Conservation (phyloP, 305 asterid species). For the Fraxinus paxiana region DNA sequence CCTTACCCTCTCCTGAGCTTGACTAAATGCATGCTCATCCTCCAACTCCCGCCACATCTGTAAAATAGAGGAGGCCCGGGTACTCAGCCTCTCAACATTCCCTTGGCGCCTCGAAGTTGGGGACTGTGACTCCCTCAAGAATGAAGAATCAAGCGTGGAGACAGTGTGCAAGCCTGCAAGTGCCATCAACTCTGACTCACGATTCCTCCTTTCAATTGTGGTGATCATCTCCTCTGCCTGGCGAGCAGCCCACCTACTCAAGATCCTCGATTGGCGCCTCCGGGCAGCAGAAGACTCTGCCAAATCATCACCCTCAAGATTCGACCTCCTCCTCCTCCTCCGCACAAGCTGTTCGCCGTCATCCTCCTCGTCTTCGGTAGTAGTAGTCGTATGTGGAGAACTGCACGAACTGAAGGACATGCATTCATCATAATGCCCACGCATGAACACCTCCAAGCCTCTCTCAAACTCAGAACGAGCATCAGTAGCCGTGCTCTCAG, state of each 20-base stretch:
- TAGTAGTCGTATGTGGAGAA: slow-evolving; percentile 48
- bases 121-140: slow-evolving; percentile 50
- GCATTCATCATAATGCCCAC: slow-evolving; percentile 80
- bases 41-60: slow-evolving; percentile 67
- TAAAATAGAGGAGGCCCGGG: slow-evolving; percentile 48
- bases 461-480: slow-evolving; percentile 65
- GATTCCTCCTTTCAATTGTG: slow-evolving; percentile 54
- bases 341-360: slow-evolving; percentile 70
- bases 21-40: slow-evolving; percentile 49
- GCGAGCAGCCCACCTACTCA: slow-evolving; percentile 58
- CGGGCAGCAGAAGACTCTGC: slow-evolving; percentile 64
- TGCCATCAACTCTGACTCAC: slow-evolving; percentile 54
- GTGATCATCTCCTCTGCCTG: slow-evolving; percentile 60
- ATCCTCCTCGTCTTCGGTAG: slow-evolving; percentile 71
- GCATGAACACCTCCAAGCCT: slow-evolving; percentile 78
- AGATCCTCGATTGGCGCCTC: slow-evolving; percentile 51
- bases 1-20: slow-evolving; percentile 52
- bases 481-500: slow-evolving; percentile 60
- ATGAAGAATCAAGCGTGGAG: slow-evolving; percentile 58
- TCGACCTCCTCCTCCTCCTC: slow-evolving; percentile 88
- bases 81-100: slow-evolving; percentile 44
- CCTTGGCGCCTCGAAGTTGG: slow-evolving; percentile 47
- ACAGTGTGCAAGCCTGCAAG: slow-evolving; percentile 55
- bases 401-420: slow-evolving; percentile 87
- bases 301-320: slow-evolving; percentile 77